Conservation (phyloP, 2,329 filamentous ascomycete species). For the Aspergillus sp. region DNA sequence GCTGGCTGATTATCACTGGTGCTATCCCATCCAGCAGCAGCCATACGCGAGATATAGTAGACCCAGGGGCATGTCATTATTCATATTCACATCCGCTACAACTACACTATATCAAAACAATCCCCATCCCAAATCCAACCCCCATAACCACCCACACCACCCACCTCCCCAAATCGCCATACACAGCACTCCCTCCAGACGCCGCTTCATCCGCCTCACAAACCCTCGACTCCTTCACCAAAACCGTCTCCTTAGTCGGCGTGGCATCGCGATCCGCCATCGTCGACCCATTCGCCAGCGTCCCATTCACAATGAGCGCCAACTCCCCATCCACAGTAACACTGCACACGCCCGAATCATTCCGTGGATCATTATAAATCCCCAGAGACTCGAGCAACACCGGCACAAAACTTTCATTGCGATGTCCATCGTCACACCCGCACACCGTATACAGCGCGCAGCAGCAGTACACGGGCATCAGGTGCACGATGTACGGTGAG, state of each 20-base stretch:
- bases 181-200: not conserved
- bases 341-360: not conserved
- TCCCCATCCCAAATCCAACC: not conserved
- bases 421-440: slow-evolving; percentile 5
- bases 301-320: slow-evolving; percentile 1
- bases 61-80: too few relatives aligned
- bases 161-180: not conserved
- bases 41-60: too few relatives aligned
- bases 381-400: not conserved
- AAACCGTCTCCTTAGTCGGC: not conserved
- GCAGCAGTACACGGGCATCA: slow-evolving; percentile 4
- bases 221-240: not conserved
- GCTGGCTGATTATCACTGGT: too few relatives aligned
- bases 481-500: not conserved
- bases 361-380: not conserved
- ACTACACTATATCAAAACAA: not conserved
- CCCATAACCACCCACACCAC: not conserved
- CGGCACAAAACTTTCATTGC: slow-evolving; percentile 3
- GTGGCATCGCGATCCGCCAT: not conserved
- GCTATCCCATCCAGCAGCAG: too few relatives aligned
- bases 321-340: not conserved
- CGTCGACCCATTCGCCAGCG: slow-evolving; percentile 7
- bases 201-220: not conserved
- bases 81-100: not conserved
- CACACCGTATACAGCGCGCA: slow-evolving; percentile 3